Percentiles rank a stretch among this genome's conserved stretches.
phyloP scores from a whole-genome alignment of 2,329 filamentous ascomycete genomes.

The Talaromyces atroroseus region DNA sequence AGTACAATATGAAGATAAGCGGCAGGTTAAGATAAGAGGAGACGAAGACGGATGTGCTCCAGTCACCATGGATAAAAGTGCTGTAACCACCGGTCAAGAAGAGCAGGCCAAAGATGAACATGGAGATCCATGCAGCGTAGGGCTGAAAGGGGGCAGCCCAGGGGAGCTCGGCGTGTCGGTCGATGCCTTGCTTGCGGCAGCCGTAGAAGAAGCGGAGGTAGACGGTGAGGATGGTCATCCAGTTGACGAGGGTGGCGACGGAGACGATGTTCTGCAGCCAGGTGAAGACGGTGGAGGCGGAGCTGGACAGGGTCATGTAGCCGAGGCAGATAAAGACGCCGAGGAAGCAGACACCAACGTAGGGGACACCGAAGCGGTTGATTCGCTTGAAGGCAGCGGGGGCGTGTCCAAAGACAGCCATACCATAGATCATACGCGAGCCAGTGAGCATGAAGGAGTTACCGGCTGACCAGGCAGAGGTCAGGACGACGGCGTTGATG shows the following conservation, averaged over 20 bases:
- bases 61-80: constrained; percentile 47
- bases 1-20: constrained; percentile 52
- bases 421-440: constrained; percentile 61
- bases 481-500: constrained; percentile 75
- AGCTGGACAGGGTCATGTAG: constrained; percentile 56
- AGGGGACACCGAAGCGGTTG: constrained; percentile 1
- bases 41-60: constrained; percentile 55
- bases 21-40: constrained; percentile 61
- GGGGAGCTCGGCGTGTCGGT: constrained; percentile 4
- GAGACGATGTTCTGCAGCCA: constrained; percentile 68
- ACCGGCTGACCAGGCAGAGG: constrained; percentile 71
- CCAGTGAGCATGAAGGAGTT: constrained; percentile 72
- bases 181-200: neutral
- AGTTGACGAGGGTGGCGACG: constrained; percentile 64
- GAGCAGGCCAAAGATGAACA: constrained; percentile 49
- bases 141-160: constrained; percentile 44
- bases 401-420: constrained; percentile 55
- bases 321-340: constrained; percentile 17
- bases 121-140: constrained; percentile 58
- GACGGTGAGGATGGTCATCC: constrained; percentile 39
- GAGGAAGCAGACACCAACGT: neutral
- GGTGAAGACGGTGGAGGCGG: constrained; percentile 58
- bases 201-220: constrained; percentile 4
- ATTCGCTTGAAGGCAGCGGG: neutral
- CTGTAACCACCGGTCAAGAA: constrained; percentile 73